Base-by-base conservation (phyloP, 352 stramenopile genomes). In the Globisporangium carolinianum region DNA sequence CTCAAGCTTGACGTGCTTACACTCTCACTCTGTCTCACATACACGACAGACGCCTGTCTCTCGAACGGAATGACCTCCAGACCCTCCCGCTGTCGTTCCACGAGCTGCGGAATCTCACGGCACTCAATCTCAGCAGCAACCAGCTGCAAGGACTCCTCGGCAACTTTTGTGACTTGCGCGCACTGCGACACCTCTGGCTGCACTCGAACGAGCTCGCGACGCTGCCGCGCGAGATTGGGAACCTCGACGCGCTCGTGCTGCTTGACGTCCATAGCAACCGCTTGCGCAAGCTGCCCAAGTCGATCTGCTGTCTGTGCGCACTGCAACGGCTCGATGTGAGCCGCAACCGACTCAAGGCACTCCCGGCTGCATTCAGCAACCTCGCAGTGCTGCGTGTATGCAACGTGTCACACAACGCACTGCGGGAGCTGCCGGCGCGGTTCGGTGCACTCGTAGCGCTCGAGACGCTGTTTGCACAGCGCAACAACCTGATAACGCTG, bases 41-140 rank as follows among this genome's bases (percentile, higher is more conserved):
- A 12, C n/a, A 15, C 14, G 8, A 3, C 53, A 86, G 76, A 62
- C 66, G 68, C 9, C 47, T 87, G 6, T 83, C 73, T 15, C 68
- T 87, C 5, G 66, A 76, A 24, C 55, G 67, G 0, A 87, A 87
- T 52, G 57, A 83, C 60, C 53, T 87, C 0, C 72, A 83, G 60
- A 66, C 70, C 37, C 66, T 87, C 9, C 76, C 76, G 17, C 61
- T 87, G 18, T 87, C 76, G 9, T 83, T 87, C 45, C 63, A 75
- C 32, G 66, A 81, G 35, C 65, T 87, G 5, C 42, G 57, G 35
- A 63, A 54, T 4, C 63, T 87, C 1, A 61, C 58, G 6, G 58
- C 62, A 10, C 61, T 84, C 0, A 69, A 87, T 48, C 48, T 84
- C 46, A 79, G 73, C 49, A 56, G 62, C 48, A 87, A 87, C 41